Evolutionary conservation across 75 land plant genomes (phyloP), one percentile per base, ranked within the genome.

Genomic region (Adiantum capillusveneris): DNA sequence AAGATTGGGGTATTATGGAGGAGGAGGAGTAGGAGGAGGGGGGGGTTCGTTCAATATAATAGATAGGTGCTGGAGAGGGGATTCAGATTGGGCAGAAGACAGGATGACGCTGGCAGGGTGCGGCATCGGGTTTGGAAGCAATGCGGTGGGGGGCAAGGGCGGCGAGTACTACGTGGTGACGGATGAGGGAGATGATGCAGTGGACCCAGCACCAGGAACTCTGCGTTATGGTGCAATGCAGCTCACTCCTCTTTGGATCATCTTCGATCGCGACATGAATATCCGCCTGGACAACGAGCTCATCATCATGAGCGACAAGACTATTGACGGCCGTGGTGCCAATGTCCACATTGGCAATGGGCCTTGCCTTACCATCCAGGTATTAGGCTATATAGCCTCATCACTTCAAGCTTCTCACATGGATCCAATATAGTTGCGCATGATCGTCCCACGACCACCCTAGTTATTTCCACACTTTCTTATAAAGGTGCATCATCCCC

Each of bases 61-160:
- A 0, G 96, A 90, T 50, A 55, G 55, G 45, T 90, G 96, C 74
- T 86, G 91, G 91, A 73, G 87, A 20, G 5, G 73, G 16, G 60
- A 78, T 64, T 62, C 80, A 0, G 44, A 68, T 16, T 89, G 95
- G 95, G 39, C 60, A 0, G 31, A 30, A 0, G 52, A 83, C 44
- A 53, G 95, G 59, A 75, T 69, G 34, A 68, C 57, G 24, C 63
- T 89, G 6, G 95, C 95, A 11, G 63, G 21, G 11, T 89, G 95
- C 59, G 84, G 86, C 0, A 69, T 77, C 6, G 90, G 90, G 1
- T 89, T 77, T 56, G 90, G 81, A 9, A 73, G 95, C 7, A 80
- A 79, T 39, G 60, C 75, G 50, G 61, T 72, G 18, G 25, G 75
- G 0, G 84, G 90, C 17, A 55, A 53, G 14, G 66, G 44, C 29